phyloP scores from a whole-genome alignment of 345 rosid genomes.

The Populus simonii region DNA sequence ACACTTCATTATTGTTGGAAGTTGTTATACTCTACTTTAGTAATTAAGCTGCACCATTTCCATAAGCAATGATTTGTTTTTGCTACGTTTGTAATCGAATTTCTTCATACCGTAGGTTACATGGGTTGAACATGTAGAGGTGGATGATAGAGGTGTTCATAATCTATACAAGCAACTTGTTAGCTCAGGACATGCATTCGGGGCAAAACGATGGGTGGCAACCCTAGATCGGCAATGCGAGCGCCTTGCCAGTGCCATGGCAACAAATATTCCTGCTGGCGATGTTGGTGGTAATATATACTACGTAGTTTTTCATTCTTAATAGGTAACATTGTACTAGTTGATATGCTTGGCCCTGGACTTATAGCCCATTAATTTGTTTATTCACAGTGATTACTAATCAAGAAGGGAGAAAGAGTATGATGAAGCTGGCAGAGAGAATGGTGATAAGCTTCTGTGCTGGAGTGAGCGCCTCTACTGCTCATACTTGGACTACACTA shows the following conservation, averaged over 20 bases:
- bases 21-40: not conserved
- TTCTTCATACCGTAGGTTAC: conserved; percentile 47
- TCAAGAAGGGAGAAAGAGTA: conserved; percentile 65
- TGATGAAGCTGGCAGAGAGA: conserved; percentile 77
- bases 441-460: conserved; percentile 74
- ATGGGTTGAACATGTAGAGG: conserved; percentile 94
- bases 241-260: conserved; percentile 67
- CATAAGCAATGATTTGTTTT: not conserved
- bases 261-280: conserved; percentile 45
- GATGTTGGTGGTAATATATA: conserved; percentile 50
- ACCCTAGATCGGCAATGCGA: conserved; percentile 80
- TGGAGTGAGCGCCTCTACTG: conserved; percentile 66
- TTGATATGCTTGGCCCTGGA: not conserved
- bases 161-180: conserved; percentile 59
- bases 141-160: conserved; percentile 67
- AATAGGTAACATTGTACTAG: not conserved
- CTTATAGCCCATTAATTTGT: not conserved
- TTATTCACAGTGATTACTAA: conserved; percentile 49
- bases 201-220: conserved; percentile 87
- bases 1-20: not conserved
- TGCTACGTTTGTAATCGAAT: not conserved
- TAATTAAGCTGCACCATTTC: not conserved
- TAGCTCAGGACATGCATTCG: conserved; percentile 66
- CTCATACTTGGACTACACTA: conserved; percentile 67
- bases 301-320: not conserved